These are phyloP conservation scores for Thymus quinquecostatus DNA, from an alignment of 257 asterid species.

Conservation along the genomic window DNA sequence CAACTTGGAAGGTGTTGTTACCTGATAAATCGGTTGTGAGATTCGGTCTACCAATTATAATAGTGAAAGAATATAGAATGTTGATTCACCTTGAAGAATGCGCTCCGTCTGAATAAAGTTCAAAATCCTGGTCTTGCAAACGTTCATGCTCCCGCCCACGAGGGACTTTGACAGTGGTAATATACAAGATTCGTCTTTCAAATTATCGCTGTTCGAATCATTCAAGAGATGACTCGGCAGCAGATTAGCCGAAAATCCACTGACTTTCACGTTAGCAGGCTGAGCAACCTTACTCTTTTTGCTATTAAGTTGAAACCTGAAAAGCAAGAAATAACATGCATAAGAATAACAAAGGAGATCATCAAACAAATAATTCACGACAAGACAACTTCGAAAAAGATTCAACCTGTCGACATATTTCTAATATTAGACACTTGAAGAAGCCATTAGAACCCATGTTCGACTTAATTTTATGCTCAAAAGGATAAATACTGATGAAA, in stretches of 20 bases:
- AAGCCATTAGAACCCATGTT: constrained; percentile 3
- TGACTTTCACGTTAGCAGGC: constrained; percentile 49
- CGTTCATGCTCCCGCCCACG: constrained; percentile 79
- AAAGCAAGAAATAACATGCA: constrained; percentile 35
- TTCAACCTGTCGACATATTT: constrained; percentile 18
- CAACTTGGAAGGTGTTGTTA: constrained; percentile 49
- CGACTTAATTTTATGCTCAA: constrained; percentile 7
- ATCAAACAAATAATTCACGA: neutral
- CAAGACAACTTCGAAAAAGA: constrained; percentile 6
- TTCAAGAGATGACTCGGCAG: constrained; percentile 50
- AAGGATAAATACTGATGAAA: neutral
- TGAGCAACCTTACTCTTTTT: constrained; percentile 80
- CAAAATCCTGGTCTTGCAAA: constrained; percentile 74
- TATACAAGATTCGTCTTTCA: constrained; percentile 66
- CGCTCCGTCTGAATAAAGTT: constrained; percentile 67
- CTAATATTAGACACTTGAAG: constrained; percentile 12
- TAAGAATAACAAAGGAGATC: constrained; percentile 14
- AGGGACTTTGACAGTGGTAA: constrained; percentile 85
- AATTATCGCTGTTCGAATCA: constrained; percentile 67
- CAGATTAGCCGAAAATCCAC: constrained; percentile 49
- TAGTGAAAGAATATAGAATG: constrained; percentile 20
- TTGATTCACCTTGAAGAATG: constrained; percentile 71
- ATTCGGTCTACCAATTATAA: constrained; percentile 16
- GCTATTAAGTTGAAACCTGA: constrained; percentile 70
- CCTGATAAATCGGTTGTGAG: constrained; percentile 55